These are phyloP conservation scores for Trichosporon asahii DNA, from an alignment of 1,284 basidiomycete species.

Conservation along the genomic window DNA sequence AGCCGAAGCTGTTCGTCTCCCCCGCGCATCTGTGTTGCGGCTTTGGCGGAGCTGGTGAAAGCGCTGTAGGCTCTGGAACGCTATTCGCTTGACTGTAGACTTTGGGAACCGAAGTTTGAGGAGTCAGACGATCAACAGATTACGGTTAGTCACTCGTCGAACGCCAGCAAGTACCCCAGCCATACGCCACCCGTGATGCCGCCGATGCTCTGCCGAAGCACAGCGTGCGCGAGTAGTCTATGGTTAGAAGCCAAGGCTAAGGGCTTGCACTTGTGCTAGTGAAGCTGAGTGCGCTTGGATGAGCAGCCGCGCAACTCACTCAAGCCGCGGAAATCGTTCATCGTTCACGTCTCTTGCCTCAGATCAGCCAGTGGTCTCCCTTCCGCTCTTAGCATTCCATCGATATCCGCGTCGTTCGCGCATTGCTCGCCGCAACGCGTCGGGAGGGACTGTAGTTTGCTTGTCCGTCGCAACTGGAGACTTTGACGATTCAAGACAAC, in stretches of 20 bases:
- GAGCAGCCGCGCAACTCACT: no score
- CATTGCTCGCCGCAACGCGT: no score
- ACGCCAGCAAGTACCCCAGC: background rate
- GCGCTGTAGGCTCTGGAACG: background rate
- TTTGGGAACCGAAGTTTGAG: background rate
- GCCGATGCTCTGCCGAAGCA: background rate
- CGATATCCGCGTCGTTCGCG: no score
- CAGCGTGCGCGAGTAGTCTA: background rate
- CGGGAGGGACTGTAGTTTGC: no score
- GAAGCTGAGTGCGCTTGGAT: no score
- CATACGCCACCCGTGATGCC: background rate
- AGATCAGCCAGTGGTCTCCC: no score
- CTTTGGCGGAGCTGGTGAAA: background rate
- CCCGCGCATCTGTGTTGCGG: no score
- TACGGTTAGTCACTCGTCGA: background rate
- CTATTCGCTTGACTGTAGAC: background rate
- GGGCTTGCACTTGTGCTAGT: no score
- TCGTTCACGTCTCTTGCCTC: no score
- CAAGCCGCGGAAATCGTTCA: no score
- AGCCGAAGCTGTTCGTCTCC: background rate
- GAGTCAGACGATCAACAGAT: background rate
- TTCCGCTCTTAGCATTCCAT: no score
- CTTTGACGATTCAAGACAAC: background rate
- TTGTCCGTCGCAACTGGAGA: no score
- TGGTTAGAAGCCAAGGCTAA: background rate